Conservation (phyloP, 2,329 filamentous ascomycete genomes). For the Dactylellina parvicollis region DNA sequence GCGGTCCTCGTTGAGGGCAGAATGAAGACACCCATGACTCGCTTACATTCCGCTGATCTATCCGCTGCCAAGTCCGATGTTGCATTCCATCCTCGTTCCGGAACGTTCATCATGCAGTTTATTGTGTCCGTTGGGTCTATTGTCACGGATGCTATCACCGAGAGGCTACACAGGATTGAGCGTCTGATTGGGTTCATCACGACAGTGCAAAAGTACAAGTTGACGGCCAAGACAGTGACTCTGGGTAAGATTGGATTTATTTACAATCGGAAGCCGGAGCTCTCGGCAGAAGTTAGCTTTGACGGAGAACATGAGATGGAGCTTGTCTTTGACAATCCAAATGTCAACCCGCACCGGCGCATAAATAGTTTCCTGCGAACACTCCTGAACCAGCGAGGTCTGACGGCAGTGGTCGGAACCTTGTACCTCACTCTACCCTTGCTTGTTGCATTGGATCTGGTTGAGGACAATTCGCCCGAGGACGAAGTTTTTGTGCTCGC, state of each 20-base stretch:
- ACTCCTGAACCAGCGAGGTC: constrained; percentile 68
- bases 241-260: constrained; percentile 73
- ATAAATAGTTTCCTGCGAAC: constrained; percentile 70
- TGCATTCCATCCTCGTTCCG: constrained; percentile 69
- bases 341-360: constrained; percentile 73
- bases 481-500: constrained; percentile 67
- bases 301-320: constrained; percentile 64
- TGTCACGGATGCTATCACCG: constrained; percentile 69
- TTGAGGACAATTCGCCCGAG: constrained; percentile 69
- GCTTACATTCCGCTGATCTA: constrained; percentile 60
- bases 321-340: constrained; percentile 68
- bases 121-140: constrained; percentile 69
- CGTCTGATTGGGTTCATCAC: constrained; percentile 77
- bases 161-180: constrained; percentile 73
- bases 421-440: constrained; percentile 72
- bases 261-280: constrained; percentile 66
- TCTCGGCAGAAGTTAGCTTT: constrained; percentile 52
- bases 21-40: constrained; percentile 68
- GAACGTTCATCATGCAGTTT: constrained; percentile 72
- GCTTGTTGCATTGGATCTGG: constrained; percentile 69
- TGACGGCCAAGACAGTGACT: constrained; percentile 70
- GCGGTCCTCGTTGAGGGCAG: constrained; percentile 67
- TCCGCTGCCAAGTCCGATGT: constrained; percentile 68
- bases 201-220: constrained; percentile 67
- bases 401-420: constrained; percentile 68